These are phyloP conservation scores for Phyllosticta paracitricarpa DNA, from an alignment of 2,329 filamentous ascomycete genomes.

Conservation along the genomic window DNA sequence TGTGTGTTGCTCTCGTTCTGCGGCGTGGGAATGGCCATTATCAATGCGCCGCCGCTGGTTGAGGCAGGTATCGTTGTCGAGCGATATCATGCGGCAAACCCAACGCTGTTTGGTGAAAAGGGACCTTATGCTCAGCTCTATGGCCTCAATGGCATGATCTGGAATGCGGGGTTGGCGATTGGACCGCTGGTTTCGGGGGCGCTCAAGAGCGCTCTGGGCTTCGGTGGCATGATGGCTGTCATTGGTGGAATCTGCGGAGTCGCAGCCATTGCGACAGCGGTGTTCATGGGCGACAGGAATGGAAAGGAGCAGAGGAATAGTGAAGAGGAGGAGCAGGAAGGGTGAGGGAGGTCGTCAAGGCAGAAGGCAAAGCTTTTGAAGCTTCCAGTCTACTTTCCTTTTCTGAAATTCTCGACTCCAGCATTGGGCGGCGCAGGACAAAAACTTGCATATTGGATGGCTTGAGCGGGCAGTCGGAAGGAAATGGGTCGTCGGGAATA, in stretches of 20 bases:
- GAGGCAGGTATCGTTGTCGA: conserved; percentile 48
- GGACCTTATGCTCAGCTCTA: conserved; percentile 58
- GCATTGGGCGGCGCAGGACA: too few relatives aligned
- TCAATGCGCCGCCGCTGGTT: conserved; percentile 46
- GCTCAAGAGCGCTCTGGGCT: conserved; percentile 43
- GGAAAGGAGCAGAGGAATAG: not conserved
- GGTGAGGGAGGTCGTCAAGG: not conserved
- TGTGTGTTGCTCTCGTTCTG: conserved; percentile 36
- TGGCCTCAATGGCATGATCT: conserved; percentile 54
- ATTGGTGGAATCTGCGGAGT: conserved; percentile 36
- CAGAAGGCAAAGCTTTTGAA: too few relatives aligned
- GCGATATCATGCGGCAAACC: conserved; percentile 46
- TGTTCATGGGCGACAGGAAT: conserved; percentile 4
- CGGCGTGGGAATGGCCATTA: conserved; percentile 44
- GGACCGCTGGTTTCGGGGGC: conserved; percentile 49
- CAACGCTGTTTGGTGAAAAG: conserved; percentile 43
- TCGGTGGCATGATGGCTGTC: conserved; percentile 48
- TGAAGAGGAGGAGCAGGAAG: not conserved
- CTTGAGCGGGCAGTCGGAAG: too few relatives aligned
- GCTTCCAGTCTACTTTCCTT: too few relatives aligned
- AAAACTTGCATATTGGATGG: too few relatives aligned
- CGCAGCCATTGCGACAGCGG: conserved; percentile 24
- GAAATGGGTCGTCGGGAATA: too few relatives aligned
- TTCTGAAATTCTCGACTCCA: too few relatives aligned
- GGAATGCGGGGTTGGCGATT: conserved; percentile 48